Evolutionary conservation across 495 filamentous ascomycete genomes (phyloP).

Genomic region (Penicillium pulvis): DNA sequence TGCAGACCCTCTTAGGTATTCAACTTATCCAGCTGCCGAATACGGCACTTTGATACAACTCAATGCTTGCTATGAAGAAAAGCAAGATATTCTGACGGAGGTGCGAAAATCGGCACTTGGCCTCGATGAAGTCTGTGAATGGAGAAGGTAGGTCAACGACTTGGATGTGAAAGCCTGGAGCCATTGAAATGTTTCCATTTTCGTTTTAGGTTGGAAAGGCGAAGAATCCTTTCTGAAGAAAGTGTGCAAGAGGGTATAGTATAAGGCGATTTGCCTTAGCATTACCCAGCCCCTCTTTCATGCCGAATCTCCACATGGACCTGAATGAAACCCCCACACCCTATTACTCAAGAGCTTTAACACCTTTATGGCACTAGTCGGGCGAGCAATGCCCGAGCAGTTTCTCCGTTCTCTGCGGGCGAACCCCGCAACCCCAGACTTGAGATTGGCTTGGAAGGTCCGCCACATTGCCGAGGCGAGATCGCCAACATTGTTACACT

Average conservation of each 20-base stretch:
- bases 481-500: too few relatives aligned
- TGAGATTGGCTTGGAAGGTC: too few relatives aligned
- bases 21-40: too few relatives aligned
- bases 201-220: not conserved
- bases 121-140: not conserved
- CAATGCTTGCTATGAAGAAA: not conserved
- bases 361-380: too few relatives aligned
- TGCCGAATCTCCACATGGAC: too few relatives aligned
- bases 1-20: not conserved
- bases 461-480: too few relatives aligned
- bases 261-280: not conserved
- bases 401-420: too few relatives aligned
- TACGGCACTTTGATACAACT: not conserved
- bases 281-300: too few relatives aligned
- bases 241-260: not conserved
- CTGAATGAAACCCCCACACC: too few relatives aligned
- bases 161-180: not conserved
- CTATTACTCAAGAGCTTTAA: too few relatives aligned
- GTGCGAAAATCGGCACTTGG: not conserved
- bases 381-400: too few relatives aligned
- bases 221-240: not conserved
- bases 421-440: too few relatives aligned
- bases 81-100: constrained; percentile 1
- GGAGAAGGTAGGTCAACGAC: not conserved
- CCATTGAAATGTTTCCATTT: not conserved